Evolutionary conservation across 495 filamentous ascomycete genomes (phyloP), one percentile per base, ranked within the genome.

Genomic region (Podospora pseudopauciseta): DNA sequence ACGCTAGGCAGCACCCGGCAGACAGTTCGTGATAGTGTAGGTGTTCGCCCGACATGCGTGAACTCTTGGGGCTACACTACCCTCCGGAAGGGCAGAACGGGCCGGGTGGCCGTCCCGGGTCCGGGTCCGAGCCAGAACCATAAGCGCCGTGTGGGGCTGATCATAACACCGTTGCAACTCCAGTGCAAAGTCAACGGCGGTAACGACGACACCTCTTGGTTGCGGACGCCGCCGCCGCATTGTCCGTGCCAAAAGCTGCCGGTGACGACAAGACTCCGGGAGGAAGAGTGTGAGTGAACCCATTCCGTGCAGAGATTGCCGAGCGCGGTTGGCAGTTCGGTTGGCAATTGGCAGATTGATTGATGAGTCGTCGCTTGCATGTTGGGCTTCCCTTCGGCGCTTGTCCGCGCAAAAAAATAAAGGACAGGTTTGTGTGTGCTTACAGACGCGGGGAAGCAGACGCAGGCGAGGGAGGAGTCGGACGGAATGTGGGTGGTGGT

Each of bases 311-410:
- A 13, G 68, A 58, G 61, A 67, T 71, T 71, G 70, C 70, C 66
- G 70, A 71, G 69, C 63, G 69, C 69, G 69, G 69, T 63, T 68
- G 63, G 53, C 66, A 66, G 70, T 7, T 4, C 30, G 30, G 30
- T 32, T 32, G 30, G 30, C 30, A 32, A 32, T 32, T 32, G 30
- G 30, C 7, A 32, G 30, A 32, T 32, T 6, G 23, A 71, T 71
- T 68, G 56, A 58, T 39, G 15, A n/a, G 15, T 61, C 15, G 32
- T 39, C 5, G 55, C n/a, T 32, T 39, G 61, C 28, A 44, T 28
- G 61, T 34, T 34, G 59, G 65, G 19, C 67, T 39, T 26, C 63
- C 55, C 63, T 65, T 66, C 30, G 49, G 67, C 69, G 67, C 62
- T 67, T 70, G 65, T 54, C 57, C 55, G 67, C 65, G 65, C 65